Conservation (phyloP, 192 early-diverging fungal species). For the Dissophora ornata region DNA sequence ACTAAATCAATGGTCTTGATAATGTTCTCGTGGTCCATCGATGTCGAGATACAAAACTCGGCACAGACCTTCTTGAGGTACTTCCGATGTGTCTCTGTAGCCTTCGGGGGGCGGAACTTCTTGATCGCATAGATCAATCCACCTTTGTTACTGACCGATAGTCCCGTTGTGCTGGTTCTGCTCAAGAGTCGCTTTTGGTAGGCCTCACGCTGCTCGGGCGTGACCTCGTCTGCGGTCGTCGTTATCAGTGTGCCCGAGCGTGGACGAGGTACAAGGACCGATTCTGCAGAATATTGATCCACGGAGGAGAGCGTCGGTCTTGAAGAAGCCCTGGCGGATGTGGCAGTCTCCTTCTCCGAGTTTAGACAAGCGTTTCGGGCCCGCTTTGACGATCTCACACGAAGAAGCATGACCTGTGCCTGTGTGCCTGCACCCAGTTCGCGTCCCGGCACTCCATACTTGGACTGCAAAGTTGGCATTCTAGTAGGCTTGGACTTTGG, state of each 20-base stretch:
- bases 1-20: slow-evolving; percentile 94
- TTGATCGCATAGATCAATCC: slow-evolving; percentile 73
- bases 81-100: slow-evolving; percentile 88
- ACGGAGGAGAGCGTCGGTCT: background rate
- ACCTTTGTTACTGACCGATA: slow-evolving; percentile 22
- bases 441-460: slow-evolving; percentile 40
- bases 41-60: slow-evolving; percentile 96
- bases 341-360: background rate
- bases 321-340: background rate
- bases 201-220: slow-evolving; percentile 42
- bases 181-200: slow-evolving; percentile 32
- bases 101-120: slow-evolving; percentile 72
- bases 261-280: slow-evolving; percentile 8
- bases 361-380: background rate
- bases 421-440: slow-evolving; percentile 45
- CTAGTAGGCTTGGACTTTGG: slow-evolving; percentile 5
- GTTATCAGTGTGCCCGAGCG: slow-evolving; percentile 32
- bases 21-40: slow-evolving; percentile 89
- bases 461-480: slow-evolving; percentile 39
- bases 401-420: slow-evolving; percentile 44
- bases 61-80: slow-evolving; percentile 94
- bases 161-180: slow-evolving; percentile 13
- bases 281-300: background rate
- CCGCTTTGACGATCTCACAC: slow-evolving; percentile 35
- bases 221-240: slow-evolving; percentile 40